A percentile compares a stretch with the other conserved stretches of the same genome.
These are phyloP conservation scores for Talaromyces albobiverticillius DNA, from an alignment of 2,329 filamentous ascomycete species.

Conservation along the genomic window DNA sequence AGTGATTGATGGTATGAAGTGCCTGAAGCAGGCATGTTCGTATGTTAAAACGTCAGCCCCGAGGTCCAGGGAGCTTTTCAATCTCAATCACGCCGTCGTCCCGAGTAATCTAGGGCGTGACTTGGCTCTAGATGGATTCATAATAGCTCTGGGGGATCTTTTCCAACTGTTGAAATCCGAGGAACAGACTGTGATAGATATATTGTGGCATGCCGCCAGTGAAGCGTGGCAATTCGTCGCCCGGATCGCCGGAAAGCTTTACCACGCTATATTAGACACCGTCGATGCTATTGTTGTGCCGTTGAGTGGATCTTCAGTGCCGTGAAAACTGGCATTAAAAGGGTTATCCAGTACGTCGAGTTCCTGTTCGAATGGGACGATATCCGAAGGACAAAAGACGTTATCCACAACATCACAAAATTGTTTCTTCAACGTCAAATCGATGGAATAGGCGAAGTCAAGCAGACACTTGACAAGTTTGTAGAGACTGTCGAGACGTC, in stretches of 20 bases:
- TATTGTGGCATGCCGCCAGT: no score
- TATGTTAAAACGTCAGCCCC: no score
- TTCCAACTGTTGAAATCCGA: no score
- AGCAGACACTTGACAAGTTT: not conserved
- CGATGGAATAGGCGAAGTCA: not conserved
- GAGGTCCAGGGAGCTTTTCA: no score
- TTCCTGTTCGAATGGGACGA: slow-evolving; percentile 19
- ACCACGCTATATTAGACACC: slow-evolving; percentile 16
- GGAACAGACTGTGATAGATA: no score
- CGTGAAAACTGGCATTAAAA: slow-evolving; percentile 11
- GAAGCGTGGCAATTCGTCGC: not conserved
- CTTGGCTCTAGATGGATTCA: no score
- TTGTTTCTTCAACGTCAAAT: slow-evolving; percentile 1
- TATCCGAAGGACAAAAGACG: slow-evolving; percentile 17
- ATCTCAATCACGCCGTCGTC: no score
- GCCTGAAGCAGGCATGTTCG: no score
- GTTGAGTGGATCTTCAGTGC: not conserved
- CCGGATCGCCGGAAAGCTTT: slow-evolving; percentile 11
- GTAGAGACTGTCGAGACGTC: not conserved
- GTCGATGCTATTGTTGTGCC: slow-evolving; percentile 15
- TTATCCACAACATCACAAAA: slow-evolving; percentile 14
- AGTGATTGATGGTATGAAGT: no score
- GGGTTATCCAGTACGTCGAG: slow-evolving; percentile 12
- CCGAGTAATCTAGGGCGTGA: no score
- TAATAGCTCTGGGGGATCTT: no score